Evolutionary conservation across 805 yeast genomes (phyloP).

Genomic region (Wickerhamiella galacta): DNA sequence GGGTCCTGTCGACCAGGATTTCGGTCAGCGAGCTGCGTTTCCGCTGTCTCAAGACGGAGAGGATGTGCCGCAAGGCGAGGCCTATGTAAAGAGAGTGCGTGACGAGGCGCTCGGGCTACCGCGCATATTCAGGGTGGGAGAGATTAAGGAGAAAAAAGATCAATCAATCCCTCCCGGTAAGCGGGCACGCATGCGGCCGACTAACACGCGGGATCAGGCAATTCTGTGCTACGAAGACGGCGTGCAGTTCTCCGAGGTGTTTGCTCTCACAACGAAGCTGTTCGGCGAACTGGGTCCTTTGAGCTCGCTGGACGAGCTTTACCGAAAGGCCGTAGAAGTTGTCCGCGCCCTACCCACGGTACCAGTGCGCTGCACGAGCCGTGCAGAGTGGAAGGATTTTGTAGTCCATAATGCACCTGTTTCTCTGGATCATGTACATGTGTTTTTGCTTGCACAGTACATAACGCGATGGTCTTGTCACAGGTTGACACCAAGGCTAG

Average conservation of each 20-base stretch:
- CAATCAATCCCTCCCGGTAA: no score
- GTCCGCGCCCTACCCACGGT: no score
- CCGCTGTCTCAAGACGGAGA: conserved; percentile 10
- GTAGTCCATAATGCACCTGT: conserved; percentile 20
- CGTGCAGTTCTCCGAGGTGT: no score
- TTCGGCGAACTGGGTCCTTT: no score
- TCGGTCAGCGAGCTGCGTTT: conserved; percentile 20
- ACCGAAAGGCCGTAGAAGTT: no score
- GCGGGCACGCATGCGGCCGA: no score
- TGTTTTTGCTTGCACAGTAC: conserved; percentile 27
- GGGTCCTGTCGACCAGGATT: conserved; percentile 15
- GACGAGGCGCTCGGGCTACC: conserved; percentile 7
- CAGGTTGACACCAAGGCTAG: conserved; percentile 17
- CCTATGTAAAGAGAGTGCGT: conserved; percentile 9
- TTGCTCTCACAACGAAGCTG: no score
- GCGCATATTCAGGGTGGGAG: not conserved
- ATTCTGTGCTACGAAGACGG: no score
- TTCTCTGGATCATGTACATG: conserved; percentile 26
- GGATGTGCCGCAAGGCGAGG: conserved; percentile 1
- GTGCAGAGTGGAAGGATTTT: conserved; percentile 28
- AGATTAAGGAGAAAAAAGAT: no score
- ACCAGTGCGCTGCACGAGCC: conserved; percentile 1
- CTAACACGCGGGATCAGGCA: no score
- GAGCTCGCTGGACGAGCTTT: no score
- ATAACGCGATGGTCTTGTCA: conserved; percentile 28